phyloP scores from a whole-genome alignment of 1,284 basidiomycete species.

The Cutaneotrichosporon sp. region DNA sequence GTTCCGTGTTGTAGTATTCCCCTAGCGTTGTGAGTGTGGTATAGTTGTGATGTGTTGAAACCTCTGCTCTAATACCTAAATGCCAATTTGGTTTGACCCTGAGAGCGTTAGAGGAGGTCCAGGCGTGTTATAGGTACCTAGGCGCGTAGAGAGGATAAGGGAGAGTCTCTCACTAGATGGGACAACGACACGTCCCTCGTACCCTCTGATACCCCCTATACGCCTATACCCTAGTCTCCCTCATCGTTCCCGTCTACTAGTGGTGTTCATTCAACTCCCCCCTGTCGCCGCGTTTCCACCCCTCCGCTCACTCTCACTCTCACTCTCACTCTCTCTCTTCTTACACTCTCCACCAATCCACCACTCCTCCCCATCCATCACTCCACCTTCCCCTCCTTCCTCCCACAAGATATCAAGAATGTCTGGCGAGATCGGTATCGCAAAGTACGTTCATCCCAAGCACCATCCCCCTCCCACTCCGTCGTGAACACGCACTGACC shows the following conservation, averaged over 20 bases:
- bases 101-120: too few relatives aligned
- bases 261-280: neutral
- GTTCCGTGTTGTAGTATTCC: neutral
- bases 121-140: too few relatives aligned
- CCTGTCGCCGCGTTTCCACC: neutral
- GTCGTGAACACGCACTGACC: slow-evolving; percentile 19
- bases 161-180: too few relatives aligned
- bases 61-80: neutral
- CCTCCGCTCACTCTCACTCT: neutral
- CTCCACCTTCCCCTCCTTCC: slow-evolving; percentile 3
- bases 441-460: slow-evolving; percentile 48
- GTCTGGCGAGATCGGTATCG: slow-evolving; percentile 54
- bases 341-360: neutral
- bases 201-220: too few relatives aligned
- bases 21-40: neutral
- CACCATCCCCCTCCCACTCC: neutral
- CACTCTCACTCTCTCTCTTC: neutral
- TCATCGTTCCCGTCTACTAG: too few relatives aligned
- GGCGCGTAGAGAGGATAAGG: too few relatives aligned
- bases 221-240: too few relatives aligned
- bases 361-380: slow-evolving; percentile 1
- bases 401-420: slow-evolving; percentile 31
- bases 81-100: neutral
- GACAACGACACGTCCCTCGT: neutral
- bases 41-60: neutral